A percentile compares a stretch with the other conserved stretches of the same genome.
Evolutionary conservation across 2,329 filamentous ascomycete species (phyloP).

Genomic region (Ustilaginoidea virens): DNA sequence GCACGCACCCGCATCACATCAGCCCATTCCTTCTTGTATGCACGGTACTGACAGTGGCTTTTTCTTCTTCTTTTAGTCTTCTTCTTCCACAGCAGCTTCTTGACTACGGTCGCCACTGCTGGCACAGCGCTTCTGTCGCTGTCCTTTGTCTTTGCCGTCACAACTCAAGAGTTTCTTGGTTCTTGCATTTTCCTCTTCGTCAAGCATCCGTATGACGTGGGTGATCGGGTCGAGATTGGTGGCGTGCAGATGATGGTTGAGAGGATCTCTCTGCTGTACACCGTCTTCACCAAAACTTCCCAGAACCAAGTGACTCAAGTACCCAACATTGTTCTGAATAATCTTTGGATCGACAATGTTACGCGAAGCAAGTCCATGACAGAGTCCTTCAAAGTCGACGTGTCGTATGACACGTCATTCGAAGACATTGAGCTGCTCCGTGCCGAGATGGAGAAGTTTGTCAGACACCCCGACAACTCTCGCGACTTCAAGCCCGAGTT

Average conservation of each 20-base stretch:
- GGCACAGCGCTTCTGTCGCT: conserved; percentile 85
- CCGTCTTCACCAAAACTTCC: conserved; percentile 72
- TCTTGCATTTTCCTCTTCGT: conserved; percentile 98
- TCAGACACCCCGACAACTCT: conserved; percentile 66
- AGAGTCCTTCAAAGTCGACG: conserved; percentile 64
- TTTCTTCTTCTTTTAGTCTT: conserved; percentile 54
- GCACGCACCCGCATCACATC: conserved; percentile 14
- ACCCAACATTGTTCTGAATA: conserved; percentile 85
- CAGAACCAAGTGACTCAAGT: conserved; percentile 60
- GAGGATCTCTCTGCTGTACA: conserved; percentile 87
- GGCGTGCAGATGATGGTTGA: conserved; percentile 65
- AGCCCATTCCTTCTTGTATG: no score
- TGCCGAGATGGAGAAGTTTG: conserved; percentile 71
- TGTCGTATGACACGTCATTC: conserved; percentile 75
- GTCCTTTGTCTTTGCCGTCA: conserved; percentile 92
- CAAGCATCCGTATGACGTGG: conserved; percentile 95
- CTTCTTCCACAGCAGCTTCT: conserved; percentile 77
- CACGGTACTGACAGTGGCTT: no score
- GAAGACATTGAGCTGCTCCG: conserved; percentile 81
- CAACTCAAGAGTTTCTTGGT: conserved; percentile 87
- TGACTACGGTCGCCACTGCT: conserved; percentile 73
- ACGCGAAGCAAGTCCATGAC: conserved; percentile 84
- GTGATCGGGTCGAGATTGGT: conserved; percentile 76
- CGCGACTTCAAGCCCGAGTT: conserved; percentile 86
- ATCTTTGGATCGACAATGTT: conserved; percentile 89